These are phyloP conservation scores for Cyclotella distinguenda DNA, from an alignment of 108 stramenopile species.

Conservation along the genomic window DNA sequence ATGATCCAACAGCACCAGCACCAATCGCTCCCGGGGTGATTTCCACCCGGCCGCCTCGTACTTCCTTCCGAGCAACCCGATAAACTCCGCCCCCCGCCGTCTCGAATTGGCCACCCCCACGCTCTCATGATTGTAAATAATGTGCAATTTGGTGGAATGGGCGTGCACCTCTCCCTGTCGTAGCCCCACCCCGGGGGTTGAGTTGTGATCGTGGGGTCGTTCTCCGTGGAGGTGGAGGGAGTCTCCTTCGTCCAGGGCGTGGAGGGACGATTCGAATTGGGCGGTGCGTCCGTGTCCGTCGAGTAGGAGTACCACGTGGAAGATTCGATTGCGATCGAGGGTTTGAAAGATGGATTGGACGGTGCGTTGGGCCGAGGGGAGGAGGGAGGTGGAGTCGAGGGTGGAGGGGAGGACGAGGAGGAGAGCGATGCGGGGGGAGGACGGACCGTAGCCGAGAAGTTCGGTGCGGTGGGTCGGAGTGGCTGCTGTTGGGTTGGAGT, in stretches of 20 bases:
- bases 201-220: slow-evolving; percentile 21
- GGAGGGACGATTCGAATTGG: slow-evolving; percentile 5
- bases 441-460: slow-evolving; percentile 75
- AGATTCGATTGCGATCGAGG: slow-evolving; percentile 72
- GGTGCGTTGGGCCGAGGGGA: slow-evolving; percentile 4
- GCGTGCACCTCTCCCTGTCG: slow-evolving; percentile 13
- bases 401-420: slow-evolving; percentile 53
- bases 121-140: slow-evolving; percentile 46
- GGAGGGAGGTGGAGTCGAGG: neutral
- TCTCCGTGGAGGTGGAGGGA: slow-evolving; percentile 28
- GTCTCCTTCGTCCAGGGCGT: slow-evolving; percentile 32
- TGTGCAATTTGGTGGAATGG: slow-evolving; percentile 67
- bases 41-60: slow-evolving; percentile 73
- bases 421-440: slow-evolving; percentile 71
- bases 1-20: slow-evolving; percentile 60
- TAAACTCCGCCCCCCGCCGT: slow-evolving; percentile 58
- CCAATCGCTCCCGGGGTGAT: slow-evolving; percentile 62
- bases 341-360: slow-evolving; percentile 38
- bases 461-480: slow-evolving; percentile 59
- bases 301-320: slow-evolving; percentile 61
- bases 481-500: too few species aligned
- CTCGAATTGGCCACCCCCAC: slow-evolving; percentile 56
- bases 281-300: slow-evolving; percentile 43
- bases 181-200: slow-evolving; percentile 6
- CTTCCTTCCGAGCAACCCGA: slow-evolving; percentile 52